Evolutionary conservation across 805 yeast species (phyloP), one percentile per base, ranked within the genome.

Genomic region (Wickerhamomyces rabaulensis): DNA sequence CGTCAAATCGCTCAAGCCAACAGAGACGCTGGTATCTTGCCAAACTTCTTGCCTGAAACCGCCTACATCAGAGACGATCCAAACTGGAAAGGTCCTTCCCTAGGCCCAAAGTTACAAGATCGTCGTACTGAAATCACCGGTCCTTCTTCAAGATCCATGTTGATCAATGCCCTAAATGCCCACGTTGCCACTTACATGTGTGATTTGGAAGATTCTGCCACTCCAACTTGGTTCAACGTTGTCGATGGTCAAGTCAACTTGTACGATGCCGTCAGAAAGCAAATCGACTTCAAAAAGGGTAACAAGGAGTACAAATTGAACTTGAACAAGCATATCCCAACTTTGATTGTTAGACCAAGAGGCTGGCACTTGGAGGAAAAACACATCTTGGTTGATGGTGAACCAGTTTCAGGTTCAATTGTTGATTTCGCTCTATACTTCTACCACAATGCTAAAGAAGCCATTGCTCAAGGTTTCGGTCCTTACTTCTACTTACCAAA

Each of bases 81-180:
- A 22, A 78, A 79, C 35, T 86, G 94, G 94, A 78, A 75, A 53
- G 91, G 94, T 54, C 80, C 83, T 19, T 74, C 84, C 35, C 73
- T 82, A 43, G 90, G 87, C 36, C 83, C 82, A 37, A 89, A 90
- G 43, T 69, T 86, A 56, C 76, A 77, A 49, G 85, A 83, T 63
- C 78, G 95, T 69, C 77, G 89, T 62, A 82, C 80, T 39, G 94
- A 86, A 66, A 86, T 86, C 65, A 86, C 95, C 21, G 95, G 95
- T 43, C 95, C 95, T 19, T 86, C 91, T 45, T 85, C 84, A 62
- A 77, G 92, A 53, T 84, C 86, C 58, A 86, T 86, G 95, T 79
- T 86, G 52, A 80, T 86, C 60, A 86, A 85, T 61, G 94, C 92
- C 3, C 74, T 86, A 63, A 86, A 86, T 67, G 81, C 91, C 0